These are phyloP conservation scores for Lyophyllum decastes DNA, from an alignment of 768 basidiomycete genomes.

Conservation along the genomic window DNA sequence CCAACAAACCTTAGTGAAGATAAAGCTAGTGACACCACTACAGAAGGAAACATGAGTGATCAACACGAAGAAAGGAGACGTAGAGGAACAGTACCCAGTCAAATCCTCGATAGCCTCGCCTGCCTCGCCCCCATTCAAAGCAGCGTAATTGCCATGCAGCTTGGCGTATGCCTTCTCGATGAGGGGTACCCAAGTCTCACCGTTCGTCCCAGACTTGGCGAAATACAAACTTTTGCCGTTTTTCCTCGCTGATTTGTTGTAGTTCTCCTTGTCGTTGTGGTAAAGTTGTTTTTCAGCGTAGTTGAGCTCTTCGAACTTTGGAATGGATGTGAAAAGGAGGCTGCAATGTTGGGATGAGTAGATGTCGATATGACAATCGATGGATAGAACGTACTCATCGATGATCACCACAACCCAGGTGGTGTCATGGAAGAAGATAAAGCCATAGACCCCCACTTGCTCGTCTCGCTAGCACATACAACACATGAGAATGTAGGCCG, in stretches of 20 bases:
- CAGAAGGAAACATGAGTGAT: neutral
- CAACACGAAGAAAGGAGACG: neutral
- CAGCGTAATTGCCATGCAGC: constrained; percentile 51
- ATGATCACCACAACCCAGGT: constrained; percentile 55
- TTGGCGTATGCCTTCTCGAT: constrained; percentile 65
- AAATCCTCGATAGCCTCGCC: constrained; percentile 58
- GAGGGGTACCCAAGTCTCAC: constrained; percentile 60
- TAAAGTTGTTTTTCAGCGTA: constrained; percentile 42
- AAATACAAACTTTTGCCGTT: constrained; percentile 52
- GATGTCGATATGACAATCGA: neutral
- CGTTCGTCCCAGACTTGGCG: constrained; percentile 45
- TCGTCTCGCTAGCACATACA: constrained; percentile 42
- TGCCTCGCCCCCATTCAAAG: constrained; percentile 41
- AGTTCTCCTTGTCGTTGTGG: constrained; percentile 49
- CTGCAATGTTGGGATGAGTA: constrained; percentile 23
- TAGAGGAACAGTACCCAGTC: constrained; percentile 42
- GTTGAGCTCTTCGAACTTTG: constrained; percentile 52
- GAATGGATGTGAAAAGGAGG: constrained; percentile 48
- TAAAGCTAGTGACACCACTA: constrained; percentile 28
- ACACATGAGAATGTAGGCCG: no score
- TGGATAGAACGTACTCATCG: constrained; percentile 46
- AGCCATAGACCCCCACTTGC: constrained; percentile 57
- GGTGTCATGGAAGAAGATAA: constrained; percentile 55
- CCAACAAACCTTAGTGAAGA: constrained; percentile 24
- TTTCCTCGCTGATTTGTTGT: constrained; percentile 44